These are phyloP conservation scores for Kwoniella heveanensis DNA, from an alignment of 768 basidiomycete species.

Conservation along the genomic window DNA sequence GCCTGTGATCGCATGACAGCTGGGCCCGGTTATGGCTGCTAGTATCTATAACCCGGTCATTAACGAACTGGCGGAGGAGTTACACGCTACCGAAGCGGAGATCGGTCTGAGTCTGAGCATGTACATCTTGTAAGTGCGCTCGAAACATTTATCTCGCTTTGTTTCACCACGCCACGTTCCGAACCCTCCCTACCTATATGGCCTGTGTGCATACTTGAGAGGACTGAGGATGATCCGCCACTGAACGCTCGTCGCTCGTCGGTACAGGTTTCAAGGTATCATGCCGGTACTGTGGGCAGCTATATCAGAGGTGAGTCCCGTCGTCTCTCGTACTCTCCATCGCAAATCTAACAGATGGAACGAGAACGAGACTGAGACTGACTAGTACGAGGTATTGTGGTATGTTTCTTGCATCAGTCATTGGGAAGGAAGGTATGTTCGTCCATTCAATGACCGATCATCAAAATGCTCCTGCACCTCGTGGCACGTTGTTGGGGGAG, in stretches of 20 bases:
- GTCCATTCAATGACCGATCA: no score
- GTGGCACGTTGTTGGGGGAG: no score
- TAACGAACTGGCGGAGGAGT: constrained; percentile 49
- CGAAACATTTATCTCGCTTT: background rate
- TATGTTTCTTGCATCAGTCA: constrained; percentile 18
- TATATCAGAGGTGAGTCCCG: constrained; percentile 39
- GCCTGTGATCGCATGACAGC: no score
- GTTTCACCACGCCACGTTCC: no score
- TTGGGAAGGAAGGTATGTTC: constrained; percentile 44
- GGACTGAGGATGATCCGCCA: no score
- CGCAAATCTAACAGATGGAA: no score
- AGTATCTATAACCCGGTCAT: constrained; percentile 57
- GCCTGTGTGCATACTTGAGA: no score
- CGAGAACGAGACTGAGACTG: no score
- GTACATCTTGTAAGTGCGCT: constrained; percentile 53
- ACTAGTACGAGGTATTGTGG: no score
- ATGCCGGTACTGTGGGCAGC: constrained; percentile 50
- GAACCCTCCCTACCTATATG: no score
- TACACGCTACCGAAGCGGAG: constrained; percentile 51
- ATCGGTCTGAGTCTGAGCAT: constrained; percentile 53
- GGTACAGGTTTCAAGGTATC: constrained; percentile 38
- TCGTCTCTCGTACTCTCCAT: background rate
- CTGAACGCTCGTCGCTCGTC: no score
- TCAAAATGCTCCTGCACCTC: no score
- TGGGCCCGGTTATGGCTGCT: constrained; percentile 54